These are phyloP conservation scores for Dactylorhiza incarnata DNA, from an alignment of 106 monocot species.

Conservation along the genomic window DNA sequence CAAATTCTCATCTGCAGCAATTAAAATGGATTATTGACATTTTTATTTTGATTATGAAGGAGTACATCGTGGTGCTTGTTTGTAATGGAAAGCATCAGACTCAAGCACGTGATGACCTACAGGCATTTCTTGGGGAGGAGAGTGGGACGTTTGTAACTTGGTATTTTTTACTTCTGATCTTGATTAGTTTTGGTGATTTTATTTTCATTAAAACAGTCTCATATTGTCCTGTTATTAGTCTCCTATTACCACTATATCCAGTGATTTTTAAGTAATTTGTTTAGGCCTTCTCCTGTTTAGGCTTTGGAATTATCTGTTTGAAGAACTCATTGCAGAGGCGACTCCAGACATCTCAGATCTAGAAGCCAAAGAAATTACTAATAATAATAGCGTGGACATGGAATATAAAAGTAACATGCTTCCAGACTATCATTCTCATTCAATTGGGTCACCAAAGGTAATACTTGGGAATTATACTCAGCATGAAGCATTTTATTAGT, in stretches of 20 bases:
- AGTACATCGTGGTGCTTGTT: conserved; percentile 86
- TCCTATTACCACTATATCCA: background rate
- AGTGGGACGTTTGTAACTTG: conserved; percentile 64
- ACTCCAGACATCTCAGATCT: conserved; percentile 4
- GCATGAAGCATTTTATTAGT: conserved; percentile 1
- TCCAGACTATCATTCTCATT: conserved; percentile 5
- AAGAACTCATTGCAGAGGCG: conserved; percentile 15
- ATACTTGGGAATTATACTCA: background rate
- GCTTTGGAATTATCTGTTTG: conserved; percentile 73
- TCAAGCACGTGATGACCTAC: conserved; percentile 63
- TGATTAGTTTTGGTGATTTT: background rate
- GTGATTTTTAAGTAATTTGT: background rate
- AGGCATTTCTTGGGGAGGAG: conserved; percentile 73
- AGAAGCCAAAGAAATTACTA: conserved; percentile 13
- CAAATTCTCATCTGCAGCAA: too few species aligned
- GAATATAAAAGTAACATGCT: conserved; percentile 12
- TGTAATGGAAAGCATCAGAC: conserved; percentile 81
- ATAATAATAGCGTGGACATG: conserved; percentile 7
- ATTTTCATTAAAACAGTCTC: background rate
- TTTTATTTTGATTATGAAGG: conserved; percentile 29
- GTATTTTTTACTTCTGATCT: conserved; percentile 25
- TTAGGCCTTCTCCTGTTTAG: conserved; percentile 12
- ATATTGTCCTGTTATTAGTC: conserved; percentile 5
- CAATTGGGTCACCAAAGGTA: conserved; percentile 22
- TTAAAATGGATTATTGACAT: background rate